Evolutionary conservation across 495 filamentous ascomycete species (phyloP), one percentile per base, ranked within the genome.

Genomic region (Parmelia sp.): DNA sequence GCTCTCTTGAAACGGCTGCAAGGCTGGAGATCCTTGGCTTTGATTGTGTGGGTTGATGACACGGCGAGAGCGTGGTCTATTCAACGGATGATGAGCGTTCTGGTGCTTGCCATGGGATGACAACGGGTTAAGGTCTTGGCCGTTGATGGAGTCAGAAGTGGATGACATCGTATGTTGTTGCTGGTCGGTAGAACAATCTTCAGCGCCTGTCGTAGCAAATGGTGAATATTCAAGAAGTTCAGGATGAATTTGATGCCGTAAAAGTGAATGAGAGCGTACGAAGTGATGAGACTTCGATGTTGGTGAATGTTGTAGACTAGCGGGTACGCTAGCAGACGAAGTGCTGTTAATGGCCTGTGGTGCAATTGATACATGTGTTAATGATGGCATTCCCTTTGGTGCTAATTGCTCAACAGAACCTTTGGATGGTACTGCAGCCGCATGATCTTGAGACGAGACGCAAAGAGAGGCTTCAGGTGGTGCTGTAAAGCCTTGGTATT

Each of bases 1-100:
- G 31, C 61, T 63, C 39, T 63, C 61, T 40, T 63, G 49, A 42
- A 63, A 63, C 10, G 51, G 61, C 49, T 57, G 51, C 21, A 9
- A 23, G 2, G 36, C 27, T 31, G 42, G 53, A 23, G 25, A 42
- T 15, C 36, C 23, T 57, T 7, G 14, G 25, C 5, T 40, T 9
- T 40, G 21, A n/a, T 23, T 29, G 19, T 36, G 39, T 31, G 49
- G 3, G 19, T 25, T 53, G 12, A 11, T 15, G n/a, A 31, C 15
- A 5, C 14, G 49, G 25, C 49, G 49, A 14, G 19, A 31, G 1
- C 14, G 49, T 31, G 49, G 49, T 10, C 45, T 51, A 51, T 27
- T 51, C 6, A 11, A 27, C 15, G 15, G 6, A 53, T 21, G 49
- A 25, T 53, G 49, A 17, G 19, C 25, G 8, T 53, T 53, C 19